Evolutionary conservation across 768 basidiomycete genomes (phyloP), one percentile per base, ranked within the genome.

Genomic region (Lactarius akahatsu): DNA sequence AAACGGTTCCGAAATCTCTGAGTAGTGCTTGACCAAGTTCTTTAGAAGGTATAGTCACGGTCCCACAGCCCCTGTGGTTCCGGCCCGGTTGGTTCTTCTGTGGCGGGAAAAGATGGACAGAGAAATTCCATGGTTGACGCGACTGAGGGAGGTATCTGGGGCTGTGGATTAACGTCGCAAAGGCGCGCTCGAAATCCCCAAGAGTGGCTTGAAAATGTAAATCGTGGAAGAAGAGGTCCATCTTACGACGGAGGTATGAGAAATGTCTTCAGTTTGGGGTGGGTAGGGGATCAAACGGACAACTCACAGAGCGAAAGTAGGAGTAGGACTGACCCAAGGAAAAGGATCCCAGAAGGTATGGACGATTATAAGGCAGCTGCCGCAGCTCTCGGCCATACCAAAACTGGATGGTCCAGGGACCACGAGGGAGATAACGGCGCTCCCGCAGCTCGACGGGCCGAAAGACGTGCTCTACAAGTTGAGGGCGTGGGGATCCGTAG

Each of bases 81-180:
- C 71, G 73, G 20, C 74, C 68, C 45, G 66, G 59, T 45, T 57
- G 59, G 18, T 66, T 67, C 54, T 75, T 80, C 65, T 79, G 77
- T 41, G 75, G 61, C 9, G 71, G 77, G 71, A 82, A 82, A 18
- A 87, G 76, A 57, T 76, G 74, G 6, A 87, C 80, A 47, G 84
- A 77, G 69, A 88, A 89, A 69, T 88, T 88, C 23, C 85, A 69
- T 0, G 72, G 80, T 1, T 73, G 65, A 0, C 66, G 59, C 4
- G 75, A 72, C 52, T 73, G 70, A 1, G 54, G 59, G 4, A 74
- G 69, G 73, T 82, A 86, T 4, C 70, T 71, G 5, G 78, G 75
- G 3, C 71, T 62, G 68, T 89, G 87, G 1, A 89, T 77, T 61
- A 83, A 71, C 0, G 38, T 68, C 4, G 82, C 82, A 10, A 89